Evolutionary conservation across 2,329 filamentous ascomycete genomes (phyloP).

Genomic region (Fonsecaea monophora): DNA sequence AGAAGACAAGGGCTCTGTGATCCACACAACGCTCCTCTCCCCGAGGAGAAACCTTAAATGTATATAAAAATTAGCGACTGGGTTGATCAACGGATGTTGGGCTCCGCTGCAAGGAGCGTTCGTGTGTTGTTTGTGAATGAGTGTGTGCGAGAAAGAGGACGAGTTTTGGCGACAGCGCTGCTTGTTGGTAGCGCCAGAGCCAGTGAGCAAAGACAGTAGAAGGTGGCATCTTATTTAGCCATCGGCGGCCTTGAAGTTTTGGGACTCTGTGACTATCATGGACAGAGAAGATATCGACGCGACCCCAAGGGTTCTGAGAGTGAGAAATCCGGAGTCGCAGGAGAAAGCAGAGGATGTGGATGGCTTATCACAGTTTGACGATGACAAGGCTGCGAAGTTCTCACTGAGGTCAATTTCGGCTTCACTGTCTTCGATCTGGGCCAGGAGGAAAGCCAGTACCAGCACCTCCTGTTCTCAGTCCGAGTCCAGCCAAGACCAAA

Average conservation of each 20-base stretch:
- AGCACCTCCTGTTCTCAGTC: slow-evolving; percentile 21
- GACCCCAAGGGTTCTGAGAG: slow-evolving; percentile 27
- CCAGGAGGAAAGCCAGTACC: slow-evolving; percentile 12
- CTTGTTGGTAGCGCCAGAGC: neutral
- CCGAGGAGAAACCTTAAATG: neutral
- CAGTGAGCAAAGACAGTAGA: neutral
- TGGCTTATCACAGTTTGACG: slow-evolving; percentile 13
- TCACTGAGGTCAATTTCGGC: slow-evolving; percentile 28
- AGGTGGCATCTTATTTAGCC: neutral
- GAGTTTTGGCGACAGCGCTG: neutral
- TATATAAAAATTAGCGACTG: neutral
- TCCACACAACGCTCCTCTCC: neutral
- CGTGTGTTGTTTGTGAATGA: neutral
- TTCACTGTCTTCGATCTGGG: slow-evolving; percentile 30
- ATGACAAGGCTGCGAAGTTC: slow-evolving; percentile 14
- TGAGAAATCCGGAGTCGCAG: slow-evolving; percentile 13
- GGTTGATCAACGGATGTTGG: neutral
- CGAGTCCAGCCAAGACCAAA: slow-evolving; percentile 19
- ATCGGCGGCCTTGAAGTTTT: neutral
- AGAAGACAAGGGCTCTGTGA: neutral
- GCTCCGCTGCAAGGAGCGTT: neutral
- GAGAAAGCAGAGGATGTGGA: slow-evolving; percentile 16
- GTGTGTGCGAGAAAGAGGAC: neutral
- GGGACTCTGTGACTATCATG: slow-evolving; percentile 9
- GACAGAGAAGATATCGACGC: slow-evolving; percentile 20